A percentile compares a stretch with the other conserved stretches of the same genome.
These are phyloP conservation scores for Chrysanthemum seticuspe DNA, from an alignment of 129 eudicot genomes.

Conservation along the genomic window DNA sequence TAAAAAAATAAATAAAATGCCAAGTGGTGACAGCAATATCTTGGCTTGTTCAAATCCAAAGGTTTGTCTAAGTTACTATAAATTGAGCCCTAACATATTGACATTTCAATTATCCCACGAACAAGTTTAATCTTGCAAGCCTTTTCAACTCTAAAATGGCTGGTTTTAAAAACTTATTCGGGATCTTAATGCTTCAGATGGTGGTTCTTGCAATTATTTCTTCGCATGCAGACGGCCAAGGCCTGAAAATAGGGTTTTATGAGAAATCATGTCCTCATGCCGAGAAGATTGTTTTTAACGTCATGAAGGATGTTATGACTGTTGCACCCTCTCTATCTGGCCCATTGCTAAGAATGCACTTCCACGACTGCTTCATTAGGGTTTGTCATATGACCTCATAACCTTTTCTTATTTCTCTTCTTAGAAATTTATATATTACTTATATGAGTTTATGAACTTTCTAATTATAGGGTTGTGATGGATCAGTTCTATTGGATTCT, in stretches of 20 bases:
- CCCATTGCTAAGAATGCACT: conserved; percentile 64
- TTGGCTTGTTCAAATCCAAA: too few relatives aligned
- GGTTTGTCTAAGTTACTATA: too few relatives aligned
- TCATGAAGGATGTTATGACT: conserved; percentile 36
- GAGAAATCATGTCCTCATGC: conserved; percentile 53
- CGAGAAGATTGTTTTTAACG: conserved; percentile 34
- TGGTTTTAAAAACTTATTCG: conserved; percentile 7
- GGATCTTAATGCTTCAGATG: conserved; percentile 19
- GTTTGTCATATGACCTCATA: conserved; percentile 24
- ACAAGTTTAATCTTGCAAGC: too few relatives aligned
- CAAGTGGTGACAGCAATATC: too few relatives aligned
- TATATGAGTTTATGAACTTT: background rate
- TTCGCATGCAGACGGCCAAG: conserved; percentile 33
- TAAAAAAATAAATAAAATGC: too few relatives aligned
- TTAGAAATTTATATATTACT: background rate
- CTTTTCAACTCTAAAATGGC: conserved; percentile 6
- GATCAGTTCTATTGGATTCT: conserved; percentile 53
- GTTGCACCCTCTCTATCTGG: conserved; percentile 58
- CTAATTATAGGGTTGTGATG: conserved; percentile 63
- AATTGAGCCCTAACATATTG: too few relatives aligned
- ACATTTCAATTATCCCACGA: too few relatives aligned
- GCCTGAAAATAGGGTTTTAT: conserved; percentile 59
- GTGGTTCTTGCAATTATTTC: conserved; percentile 16
- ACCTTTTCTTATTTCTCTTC: too few relatives aligned
- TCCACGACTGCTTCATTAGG: conserved; percentile 70